A percentile compares a stretch with the other conserved stretches of the same genome.
Conservation (phyloP, 345 rosid species). For the Brassica juncea region DNA sequence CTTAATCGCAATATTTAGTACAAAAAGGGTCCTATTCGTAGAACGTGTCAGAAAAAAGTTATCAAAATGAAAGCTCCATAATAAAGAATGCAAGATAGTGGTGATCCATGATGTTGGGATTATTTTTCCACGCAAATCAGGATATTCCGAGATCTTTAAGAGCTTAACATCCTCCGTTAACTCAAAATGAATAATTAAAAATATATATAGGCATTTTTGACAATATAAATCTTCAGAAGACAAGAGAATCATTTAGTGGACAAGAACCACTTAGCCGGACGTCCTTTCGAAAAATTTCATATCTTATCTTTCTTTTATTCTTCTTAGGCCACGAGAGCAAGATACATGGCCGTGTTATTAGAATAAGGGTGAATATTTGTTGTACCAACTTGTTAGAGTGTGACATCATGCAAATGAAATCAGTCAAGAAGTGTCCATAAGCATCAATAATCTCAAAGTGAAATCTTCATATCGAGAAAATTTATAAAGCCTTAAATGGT, state of each 20-base stretch:
- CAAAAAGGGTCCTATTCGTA: slow-evolving; percentile 23
- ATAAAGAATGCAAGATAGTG: slow-evolving; percentile 36
- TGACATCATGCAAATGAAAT: slow-evolving; percentile 6
- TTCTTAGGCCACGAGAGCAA: neutral
- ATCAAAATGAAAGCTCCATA: neutral
- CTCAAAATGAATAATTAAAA: neutral
- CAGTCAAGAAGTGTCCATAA: slow-evolving; percentile 49
- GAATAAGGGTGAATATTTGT: neutral
- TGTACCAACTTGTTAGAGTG: slow-evolving; percentile 22
- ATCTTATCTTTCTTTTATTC: neutral
- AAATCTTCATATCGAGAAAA: slow-evolving; percentile 59
- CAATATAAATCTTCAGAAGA: slow-evolving; percentile 24
- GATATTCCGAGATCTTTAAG: slow-evolving; percentile 29
- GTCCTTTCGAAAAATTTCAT: slow-evolving; percentile 31
- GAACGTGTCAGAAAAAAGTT: slow-evolving; percentile 21
- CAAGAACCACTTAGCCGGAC: slow-evolving; percentile 27
- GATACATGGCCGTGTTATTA: slow-evolving; percentile 13
- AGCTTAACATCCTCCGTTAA: slow-evolving; percentile 22
- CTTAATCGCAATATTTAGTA: slow-evolving; percentile 14
- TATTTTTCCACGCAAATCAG: slow-evolving; percentile 9
- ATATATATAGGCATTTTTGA: neutral
- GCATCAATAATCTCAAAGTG: slow-evolving; percentile 64
- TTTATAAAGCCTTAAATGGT: slow-evolving; percentile 51
- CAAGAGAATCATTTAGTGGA: slow-evolving; percentile 34
- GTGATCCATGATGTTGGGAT: slow-evolving; percentile 36